Evolutionary conservation across 2,329 filamentous ascomycete species (phyloP), one percentile per base, ranked within the genome.

Genomic region (Nannizziopsis arthrosporioides): DNA sequence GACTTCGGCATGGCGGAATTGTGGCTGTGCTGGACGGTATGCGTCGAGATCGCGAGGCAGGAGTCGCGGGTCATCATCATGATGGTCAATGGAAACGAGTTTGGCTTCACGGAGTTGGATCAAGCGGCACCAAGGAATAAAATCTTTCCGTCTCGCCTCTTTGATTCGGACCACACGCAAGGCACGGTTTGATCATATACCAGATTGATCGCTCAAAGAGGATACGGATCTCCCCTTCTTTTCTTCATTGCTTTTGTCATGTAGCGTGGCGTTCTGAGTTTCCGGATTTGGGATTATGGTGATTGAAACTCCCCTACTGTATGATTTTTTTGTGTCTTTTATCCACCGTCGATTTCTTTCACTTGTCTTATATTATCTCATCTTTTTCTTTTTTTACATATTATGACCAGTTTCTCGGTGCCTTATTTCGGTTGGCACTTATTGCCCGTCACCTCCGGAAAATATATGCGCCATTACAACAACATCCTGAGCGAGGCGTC

Each of bases 1-100:
- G 79, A 32, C 64, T 85, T 60, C 71, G 82, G 47, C 71, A 73
- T 50, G 81, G 81, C 35, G 82, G 82, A 0, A 68, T 85, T 14
- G 78, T 83, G 12, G 80, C 67, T 17, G 82, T 84, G n/a, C 66
- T 85, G 27, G 81, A 84, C 54, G 81, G 80, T 22, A 84, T 84
- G 81, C 70, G 78, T 44, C 68, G 71, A 56, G 81, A 84, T 58
- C 70, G 74, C 36, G 72, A 76, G 17, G 59, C 61, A 44, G 45
- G 10, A n/a, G 22, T 19, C 1, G 7, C n/a, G 4, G 57, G 62
- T 50, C 56, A 61, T 51, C 65, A 62, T 3, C 54, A 60, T 5
- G 64, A 70, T 14, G 62, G 66, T 5, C 60, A 64, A 11, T 69
- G 66, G 65, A 67, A 69, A 56, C 62, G 64, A 22, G 62, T 63